phyloP scores from a whole-genome alignment of 176 grass and related monocot species.

The Olyra latifolia region DNA sequence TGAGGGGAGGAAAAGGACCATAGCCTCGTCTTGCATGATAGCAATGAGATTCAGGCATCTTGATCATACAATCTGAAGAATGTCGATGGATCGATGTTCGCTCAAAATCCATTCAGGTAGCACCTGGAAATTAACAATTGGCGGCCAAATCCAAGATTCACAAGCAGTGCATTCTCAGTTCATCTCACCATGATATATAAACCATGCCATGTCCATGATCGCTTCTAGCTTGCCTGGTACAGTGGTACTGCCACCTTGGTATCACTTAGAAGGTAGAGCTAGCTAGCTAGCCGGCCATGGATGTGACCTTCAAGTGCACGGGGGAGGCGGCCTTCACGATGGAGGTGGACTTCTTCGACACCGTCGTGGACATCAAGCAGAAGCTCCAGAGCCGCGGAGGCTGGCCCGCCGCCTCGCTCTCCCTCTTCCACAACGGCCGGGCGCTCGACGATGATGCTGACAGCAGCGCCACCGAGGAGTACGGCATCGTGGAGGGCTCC shows the following conservation, averaged over 20 bases:
- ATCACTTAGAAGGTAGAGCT: too few relatives aligned
- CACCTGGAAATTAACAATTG: background rate
- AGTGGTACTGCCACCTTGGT: background rate
- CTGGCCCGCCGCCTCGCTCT: slow-evolving; percentile 32
- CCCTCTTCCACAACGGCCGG: slow-evolving; percentile 44
- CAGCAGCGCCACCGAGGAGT: slow-evolving; percentile 21
- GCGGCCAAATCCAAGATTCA: background rate
- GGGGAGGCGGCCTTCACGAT: slow-evolving; percentile 47
- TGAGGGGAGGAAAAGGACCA: background rate
- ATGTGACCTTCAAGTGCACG: background rate
- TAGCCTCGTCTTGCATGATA: slow-evolving; percentile 1
- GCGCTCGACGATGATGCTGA: slow-evolving; percentile 13
- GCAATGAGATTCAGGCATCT: background rate
- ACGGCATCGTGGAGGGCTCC: slow-evolving; percentile 52
- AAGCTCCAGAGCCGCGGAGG: slow-evolving; percentile 53
- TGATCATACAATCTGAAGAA: slow-evolving; percentile 18
- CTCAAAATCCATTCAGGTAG: background rate
- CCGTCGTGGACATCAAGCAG: slow-evolving; percentile 59
- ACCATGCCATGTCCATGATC: background rate
- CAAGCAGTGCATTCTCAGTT: background rate
- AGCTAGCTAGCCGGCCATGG: too few relatives aligned
- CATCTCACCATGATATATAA: background rate
- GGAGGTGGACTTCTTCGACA: slow-evolving; percentile 77
- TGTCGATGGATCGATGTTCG: background rate
- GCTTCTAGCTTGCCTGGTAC: background rate